Conservation (phyloP, 768 basidiomycete species). For the Mycena crocata region DNA sequence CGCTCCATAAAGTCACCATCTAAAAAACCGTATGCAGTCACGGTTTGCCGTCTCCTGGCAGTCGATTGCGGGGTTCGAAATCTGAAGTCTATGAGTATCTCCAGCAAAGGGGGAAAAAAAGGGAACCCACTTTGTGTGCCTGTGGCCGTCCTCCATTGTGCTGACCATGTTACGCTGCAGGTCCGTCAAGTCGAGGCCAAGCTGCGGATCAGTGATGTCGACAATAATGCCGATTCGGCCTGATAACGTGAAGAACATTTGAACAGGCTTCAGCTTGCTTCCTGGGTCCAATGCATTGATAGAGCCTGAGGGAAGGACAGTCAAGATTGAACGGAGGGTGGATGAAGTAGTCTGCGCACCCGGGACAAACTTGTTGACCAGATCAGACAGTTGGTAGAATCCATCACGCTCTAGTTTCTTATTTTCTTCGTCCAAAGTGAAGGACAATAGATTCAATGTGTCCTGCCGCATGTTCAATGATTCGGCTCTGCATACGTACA, state of each 20-base stretch:
- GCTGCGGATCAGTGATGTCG: conserved; percentile 63
- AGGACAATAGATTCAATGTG: conserved; percentile 75
- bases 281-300: conserved; percentile 60
- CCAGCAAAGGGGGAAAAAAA: neutral
- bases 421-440: conserved; percentile 55
- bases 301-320: conserved; percentile 57
- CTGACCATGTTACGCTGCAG: conserved; percentile 81
- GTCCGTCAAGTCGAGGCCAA: conserved; percentile 70
- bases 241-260: conserved; percentile 81
- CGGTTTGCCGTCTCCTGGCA: conserved; percentile 67
- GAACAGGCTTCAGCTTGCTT: conserved; percentile 62
- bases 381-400: conserved; percentile 78
- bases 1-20: conserved; percentile 89
- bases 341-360: conserved; percentile 52
- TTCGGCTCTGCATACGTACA: too few species aligned
- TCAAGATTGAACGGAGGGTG: neutral
- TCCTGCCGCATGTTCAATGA: conserved; percentile 54
- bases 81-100: conserved; percentile 49
- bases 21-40: conserved; percentile 76
- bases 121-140: conserved; percentile 68
- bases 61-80: conserved; percentile 76
- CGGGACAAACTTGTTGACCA: conserved; percentile 79
- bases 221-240: conserved; percentile 83
- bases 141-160: conserved; percentile 59
- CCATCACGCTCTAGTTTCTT: conserved; percentile 70